Evolutionary conservation across 2,329 filamentous ascomycete species (phyloP).

Genomic region (Lasiodiplodia sp.): DNA sequence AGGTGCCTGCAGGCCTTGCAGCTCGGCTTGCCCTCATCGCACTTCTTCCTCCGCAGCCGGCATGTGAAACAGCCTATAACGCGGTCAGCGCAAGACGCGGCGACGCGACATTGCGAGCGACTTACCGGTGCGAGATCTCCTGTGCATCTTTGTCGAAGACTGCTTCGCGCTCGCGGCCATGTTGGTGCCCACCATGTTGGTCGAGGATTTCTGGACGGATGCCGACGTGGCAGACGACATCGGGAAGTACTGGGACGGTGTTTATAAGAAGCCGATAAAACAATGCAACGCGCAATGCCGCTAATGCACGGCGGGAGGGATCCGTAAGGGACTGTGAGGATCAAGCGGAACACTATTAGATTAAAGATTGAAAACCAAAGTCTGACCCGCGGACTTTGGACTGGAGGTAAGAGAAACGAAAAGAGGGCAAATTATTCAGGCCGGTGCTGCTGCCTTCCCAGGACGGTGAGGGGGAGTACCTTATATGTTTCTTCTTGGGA

Average conservation of each 20-base stretch:
- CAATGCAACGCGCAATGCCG: conserved; percentile 48
- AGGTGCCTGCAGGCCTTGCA: conserved; percentile 74
- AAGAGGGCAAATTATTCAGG: conserved; percentile 55
- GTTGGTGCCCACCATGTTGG: conserved; percentile 59
- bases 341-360: conserved; percentile 51
- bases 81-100: conserved; percentile 41
- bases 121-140: conserved; percentile 88
- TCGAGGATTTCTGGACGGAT: conserved; percentile 52
- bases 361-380: conserved; percentile 54
- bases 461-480: conserved; percentile 50
- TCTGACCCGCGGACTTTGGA: conserved; percentile 57
- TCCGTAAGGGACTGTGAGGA: conserved; percentile 51
- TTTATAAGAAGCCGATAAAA: conserved; percentile 50
- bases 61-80: conserved; percentile 71
- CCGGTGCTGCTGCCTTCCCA: conserved; percentile 41
- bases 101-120: conserved; percentile 5
- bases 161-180: conserved; percentile 62
- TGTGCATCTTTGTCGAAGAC: conserved; percentile 85
- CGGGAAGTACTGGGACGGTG: conserved; percentile 52
- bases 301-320: conserved; percentile 50
- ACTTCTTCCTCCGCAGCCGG: conserved; percentile 72
- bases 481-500: conserved; percentile 54
- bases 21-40: conserved; percentile 70
- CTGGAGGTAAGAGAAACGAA: conserved; percentile 43
- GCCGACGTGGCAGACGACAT: conserved; percentile 46